phyloP scores from a whole-genome alignment of 352 stramenopile genomes.

The Nothophytophthora sp. region DNA sequence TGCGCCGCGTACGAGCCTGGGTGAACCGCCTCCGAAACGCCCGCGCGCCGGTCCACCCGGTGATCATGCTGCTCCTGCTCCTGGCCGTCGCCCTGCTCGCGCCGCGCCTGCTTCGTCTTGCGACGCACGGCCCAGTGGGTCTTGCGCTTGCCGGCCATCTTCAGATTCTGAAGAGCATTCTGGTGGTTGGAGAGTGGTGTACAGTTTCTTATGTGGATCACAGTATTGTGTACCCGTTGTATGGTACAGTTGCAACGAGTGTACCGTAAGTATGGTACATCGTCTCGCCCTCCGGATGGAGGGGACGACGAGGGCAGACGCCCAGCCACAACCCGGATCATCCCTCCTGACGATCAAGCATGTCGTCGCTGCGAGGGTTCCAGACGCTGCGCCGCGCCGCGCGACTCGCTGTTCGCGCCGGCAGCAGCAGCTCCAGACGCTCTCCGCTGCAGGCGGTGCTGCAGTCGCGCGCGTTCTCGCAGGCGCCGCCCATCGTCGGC shows the following conservation, averaged over 20 bases:
- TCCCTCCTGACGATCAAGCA: conserved; percentile 13
- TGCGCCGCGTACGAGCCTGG: conserved; percentile 77
- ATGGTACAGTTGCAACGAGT: conserved; percentile 8
- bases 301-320: too few relatives aligned
- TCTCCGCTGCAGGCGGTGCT: conserved; percentile 12
- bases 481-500: conserved; percentile 15
- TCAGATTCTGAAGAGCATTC: not conserved
- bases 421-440: not conserved
- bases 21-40: conserved; percentile 66
- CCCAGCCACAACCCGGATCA: conserved; percentile 8
- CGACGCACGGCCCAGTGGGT: conserved; percentile 73
- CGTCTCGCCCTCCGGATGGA: too few relatives aligned
- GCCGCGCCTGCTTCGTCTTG: conserved; percentile 74
- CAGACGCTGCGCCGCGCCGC: conserved; percentile 31
- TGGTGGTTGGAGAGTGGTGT: conserved; percentile 28
- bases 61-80: conserved; percentile 22
- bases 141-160: conserved; percentile 69
- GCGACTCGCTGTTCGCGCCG: conserved; percentile 6
- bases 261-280: too few relatives aligned
- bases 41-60: conserved; percentile 46
- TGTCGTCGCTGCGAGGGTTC: conserved; percentile 32
- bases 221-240: too few relatives aligned
- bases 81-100: conserved; percentile 17
- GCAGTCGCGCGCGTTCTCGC: conserved; percentile 43
- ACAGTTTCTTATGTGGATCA: too few relatives aligned